Evolutionary conservation across 2,329 filamentous ascomycete species (phyloP).

Genomic region (Neurospora sp.): DNA sequence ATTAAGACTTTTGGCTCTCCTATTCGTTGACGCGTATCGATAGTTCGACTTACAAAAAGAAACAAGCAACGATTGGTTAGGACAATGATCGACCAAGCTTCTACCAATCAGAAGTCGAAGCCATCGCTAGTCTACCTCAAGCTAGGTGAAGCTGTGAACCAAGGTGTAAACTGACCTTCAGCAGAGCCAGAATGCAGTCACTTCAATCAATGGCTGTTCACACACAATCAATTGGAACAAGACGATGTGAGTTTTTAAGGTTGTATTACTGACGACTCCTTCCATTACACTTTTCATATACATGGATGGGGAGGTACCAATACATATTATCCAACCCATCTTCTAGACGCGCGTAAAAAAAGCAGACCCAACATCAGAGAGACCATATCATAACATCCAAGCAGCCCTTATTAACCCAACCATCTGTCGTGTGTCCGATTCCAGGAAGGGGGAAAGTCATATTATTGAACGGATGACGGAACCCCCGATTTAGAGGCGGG

Average conservation of each 20-base stretch:
- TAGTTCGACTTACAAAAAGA: constrained; percentile 1
- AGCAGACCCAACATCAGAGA: not conserved
- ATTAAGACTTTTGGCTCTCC: not conserved
- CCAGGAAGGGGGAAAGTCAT: not conserved
- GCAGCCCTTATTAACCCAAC: not conserved
- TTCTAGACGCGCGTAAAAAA: not conserved
- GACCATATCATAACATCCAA: not conserved
- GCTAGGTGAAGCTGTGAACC: not conserved
- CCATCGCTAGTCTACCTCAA: not conserved
- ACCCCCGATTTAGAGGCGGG: constrained; percentile 46
- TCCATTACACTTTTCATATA: constrained; percentile 22
- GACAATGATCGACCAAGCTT: not conserved
- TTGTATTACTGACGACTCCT: constrained; percentile 3
- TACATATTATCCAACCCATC: not conserved
- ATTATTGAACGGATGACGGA: constrained; percentile 2
- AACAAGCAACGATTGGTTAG: not conserved
- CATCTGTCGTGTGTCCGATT: not conserved
- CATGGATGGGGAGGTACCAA: constrained; percentile 8
- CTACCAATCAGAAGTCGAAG: not conserved
- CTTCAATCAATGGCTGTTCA: not conserved
- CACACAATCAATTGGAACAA: not conserved
- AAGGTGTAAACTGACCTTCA: not conserved
- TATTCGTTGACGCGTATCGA: not conserved
- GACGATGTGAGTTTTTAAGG: not conserved
- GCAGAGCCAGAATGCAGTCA: not conserved